Evolutionary conservation across 129 eudicot species (phyloP), one percentile per base, ranked within the genome.

Genomic region (Solidago caesia): DNA sequence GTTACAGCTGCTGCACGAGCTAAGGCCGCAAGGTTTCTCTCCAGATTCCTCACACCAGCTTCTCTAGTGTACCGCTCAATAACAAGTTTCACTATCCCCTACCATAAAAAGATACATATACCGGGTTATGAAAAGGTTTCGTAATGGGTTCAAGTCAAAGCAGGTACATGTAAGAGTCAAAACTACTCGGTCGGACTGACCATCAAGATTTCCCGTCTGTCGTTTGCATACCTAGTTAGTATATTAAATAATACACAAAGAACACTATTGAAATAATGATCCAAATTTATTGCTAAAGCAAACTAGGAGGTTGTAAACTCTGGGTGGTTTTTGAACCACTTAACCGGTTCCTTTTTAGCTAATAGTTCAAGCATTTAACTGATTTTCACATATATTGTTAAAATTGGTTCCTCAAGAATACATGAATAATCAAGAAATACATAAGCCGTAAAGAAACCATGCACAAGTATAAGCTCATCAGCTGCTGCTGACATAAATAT

Each of bases 1-100:
- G 78, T 83, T 45, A 92, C 98, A 44, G 98, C 98, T 43, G 96
- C 98, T 76, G 96, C 92, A 77, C 98, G 98, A 81, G 98, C 98
- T 80, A 92, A 83, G 57, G 96, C 91, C 8, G 96, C 94, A 59
- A 92, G 77, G 82, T 86, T 90, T 49, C 98, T 85, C 75, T 92
- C 98, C 63, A 92, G 88, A 75, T 83, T 90, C 72, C 98, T 81
- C 53, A 92, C 98, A 74, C 98, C 98, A 77, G 98, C 98, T 86
- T 92, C 98, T 85, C 96, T 86, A 16, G 98, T 90, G 76, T 92
- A 92, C 75, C 86, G 79, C 68, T 92, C 87, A 67, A 92, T 92
- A 33, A 92, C 88, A 76, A 87, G 96, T 81, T 90, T 81, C 77
- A 92, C 91, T 90, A 88, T 88, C 11, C 47, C 87, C 98, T 92